Conservation (phyloP, 129 eudicot genomes). For the Rutidosis leptorrhynchoides region DNA sequence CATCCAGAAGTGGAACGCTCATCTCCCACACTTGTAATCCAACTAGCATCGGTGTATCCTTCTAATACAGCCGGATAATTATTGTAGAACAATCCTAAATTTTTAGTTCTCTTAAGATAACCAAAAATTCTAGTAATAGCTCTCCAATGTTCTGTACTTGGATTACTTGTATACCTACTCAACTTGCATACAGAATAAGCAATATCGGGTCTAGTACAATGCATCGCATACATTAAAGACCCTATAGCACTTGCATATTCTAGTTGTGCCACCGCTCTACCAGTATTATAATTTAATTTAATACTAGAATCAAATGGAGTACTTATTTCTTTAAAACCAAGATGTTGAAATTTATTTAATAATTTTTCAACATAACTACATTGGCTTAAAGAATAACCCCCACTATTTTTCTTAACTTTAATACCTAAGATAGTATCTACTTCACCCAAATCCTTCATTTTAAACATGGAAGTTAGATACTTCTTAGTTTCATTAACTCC, state of each 20-base stretch:
- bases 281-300: background rate
- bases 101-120: background rate
- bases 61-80: background rate
- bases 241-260: background rate
- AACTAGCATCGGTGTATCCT: slow-evolving; percentile 10
- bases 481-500: background rate
- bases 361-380: background rate
- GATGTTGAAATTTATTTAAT: background rate
- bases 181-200: slow-evolving; percentile 6
- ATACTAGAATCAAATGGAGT: background rate
- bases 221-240: background rate
- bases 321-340: background rate
- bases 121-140: background rate
- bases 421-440: slow-evolving; percentile 2
- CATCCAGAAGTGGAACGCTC: background rate
- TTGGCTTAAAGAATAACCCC: background rate
- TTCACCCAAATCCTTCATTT: background rate
- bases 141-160: background rate
- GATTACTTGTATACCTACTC: slow-evolving; percentile 3
- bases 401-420: background rate
- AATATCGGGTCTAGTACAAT: background rate
- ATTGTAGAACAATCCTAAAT: background rate
- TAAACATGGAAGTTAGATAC: background rate
- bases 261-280: background rate
- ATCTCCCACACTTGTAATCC: background rate